A percentile compares a stretch with the other conserved stretches of the same genome.
These are phyloP conservation scores for Glonium stellatum DNA, from an alignment of 495 filamentous ascomycete genomes.

Conservation along the genomic window DNA sequence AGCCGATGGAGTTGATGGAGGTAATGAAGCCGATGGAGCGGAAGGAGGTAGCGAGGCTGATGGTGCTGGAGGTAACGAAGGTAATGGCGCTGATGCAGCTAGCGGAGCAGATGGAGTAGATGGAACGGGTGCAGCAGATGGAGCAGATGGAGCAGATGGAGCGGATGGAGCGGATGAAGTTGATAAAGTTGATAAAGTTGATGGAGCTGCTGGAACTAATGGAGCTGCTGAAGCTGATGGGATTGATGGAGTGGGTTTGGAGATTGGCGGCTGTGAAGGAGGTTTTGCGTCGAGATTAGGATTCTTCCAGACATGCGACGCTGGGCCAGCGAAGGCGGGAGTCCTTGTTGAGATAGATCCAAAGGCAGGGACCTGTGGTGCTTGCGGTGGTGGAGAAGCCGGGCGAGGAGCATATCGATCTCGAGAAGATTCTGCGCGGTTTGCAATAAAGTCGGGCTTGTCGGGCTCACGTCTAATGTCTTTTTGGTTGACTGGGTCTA, in stretches of 20 bases:
- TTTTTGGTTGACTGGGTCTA: conserved; percentile 17
- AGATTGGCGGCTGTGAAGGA: background rate
- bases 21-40: background rate
- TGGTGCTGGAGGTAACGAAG: background rate
- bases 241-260: conserved; percentile 9
- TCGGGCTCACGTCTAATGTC: conserved; percentile 42
- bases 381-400: conserved; percentile 65
- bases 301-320: conserved; percentile 33
- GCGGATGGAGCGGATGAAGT: background rate
- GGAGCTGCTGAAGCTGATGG: background rate
- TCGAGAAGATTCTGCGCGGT: conserved; percentile 39
- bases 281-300: conserved; percentile 34
- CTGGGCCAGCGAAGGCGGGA: background rate
- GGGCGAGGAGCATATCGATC: conserved; percentile 36
- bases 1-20: background rate
- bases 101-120: background rate
- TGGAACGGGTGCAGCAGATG: background rate
- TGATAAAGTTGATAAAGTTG: background rate
- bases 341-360: conserved; percentile 45
- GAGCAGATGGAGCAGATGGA: background rate
- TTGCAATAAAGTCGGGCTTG: conserved; percentile 36
- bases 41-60: too few relatives aligned
- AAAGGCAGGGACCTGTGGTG: conserved; percentile 57
- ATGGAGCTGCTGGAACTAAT: background rate
- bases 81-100: background rate